Percentiles rank a stretch among this genome's conserved stretches.
phyloP scores from a whole-genome alignment of 441 rosid genomes.

The Melastoma candidum region DNA sequence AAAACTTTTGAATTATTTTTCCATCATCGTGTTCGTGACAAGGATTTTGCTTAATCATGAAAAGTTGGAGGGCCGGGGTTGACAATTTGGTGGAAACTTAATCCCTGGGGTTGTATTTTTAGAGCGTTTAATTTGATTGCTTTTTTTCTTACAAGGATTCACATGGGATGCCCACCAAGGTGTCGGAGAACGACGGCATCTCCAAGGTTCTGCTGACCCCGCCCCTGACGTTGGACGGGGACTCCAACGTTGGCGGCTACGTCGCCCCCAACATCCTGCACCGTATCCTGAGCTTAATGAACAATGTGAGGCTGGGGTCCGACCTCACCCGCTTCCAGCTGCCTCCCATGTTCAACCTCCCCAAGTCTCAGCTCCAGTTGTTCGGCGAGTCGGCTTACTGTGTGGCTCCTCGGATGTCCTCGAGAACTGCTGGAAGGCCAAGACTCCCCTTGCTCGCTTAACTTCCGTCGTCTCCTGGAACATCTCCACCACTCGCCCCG shows the following conservation, averaged over 20 bases:
- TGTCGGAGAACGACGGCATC: too few species aligned
- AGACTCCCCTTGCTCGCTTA: conserved; percentile 44
- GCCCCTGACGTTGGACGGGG: conserved; percentile 42
- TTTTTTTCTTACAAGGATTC: too few species aligned
- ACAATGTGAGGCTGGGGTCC: conserved; percentile 51
- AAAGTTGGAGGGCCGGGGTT: too few species aligned
- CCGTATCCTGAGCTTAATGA: conserved; percentile 46
- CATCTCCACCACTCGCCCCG: conserved; percentile 51
- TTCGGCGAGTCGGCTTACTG: conserved; percentile 59
- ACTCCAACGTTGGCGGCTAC: conserved; percentile 18
- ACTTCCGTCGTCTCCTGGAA: conserved; percentile 49
- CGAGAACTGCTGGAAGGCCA: conserved; percentile 30
- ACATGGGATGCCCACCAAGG: too few species aligned
- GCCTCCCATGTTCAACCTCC: conserved; percentile 63
- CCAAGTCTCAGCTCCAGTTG: conserved; percentile 82
- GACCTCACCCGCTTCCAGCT: conserved; percentile 66
- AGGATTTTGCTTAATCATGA: too few species aligned
- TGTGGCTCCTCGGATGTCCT: conserved; percentile 29
- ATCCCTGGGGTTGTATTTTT: too few species aligned
- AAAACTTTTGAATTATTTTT: too few species aligned
- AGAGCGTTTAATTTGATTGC: too few species aligned
- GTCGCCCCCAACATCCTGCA: conserved; percentile 44
- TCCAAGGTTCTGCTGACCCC: conserved; percentile 33
- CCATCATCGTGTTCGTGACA: too few species aligned
- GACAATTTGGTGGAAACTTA: too few species aligned